Conservation (phyloP, 257 asterid genomes). For the Echites panduratus region DNA sequence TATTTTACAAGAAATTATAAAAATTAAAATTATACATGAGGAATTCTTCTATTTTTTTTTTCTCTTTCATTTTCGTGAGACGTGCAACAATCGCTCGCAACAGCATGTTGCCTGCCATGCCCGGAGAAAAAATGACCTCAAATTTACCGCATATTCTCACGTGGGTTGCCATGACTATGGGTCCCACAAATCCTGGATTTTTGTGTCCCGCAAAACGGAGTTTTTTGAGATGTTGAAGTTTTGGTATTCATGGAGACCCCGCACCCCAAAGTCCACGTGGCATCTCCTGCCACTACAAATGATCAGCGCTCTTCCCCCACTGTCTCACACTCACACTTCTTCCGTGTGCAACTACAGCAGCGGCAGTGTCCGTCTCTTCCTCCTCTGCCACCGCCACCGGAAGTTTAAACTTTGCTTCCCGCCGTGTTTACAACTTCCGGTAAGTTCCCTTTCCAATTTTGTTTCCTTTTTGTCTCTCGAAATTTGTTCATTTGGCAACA, state of each 20-base stretch:
- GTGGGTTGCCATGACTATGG: neutral
- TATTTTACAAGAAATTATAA: no score
- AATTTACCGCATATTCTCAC: neutral
- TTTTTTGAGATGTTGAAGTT: no score
- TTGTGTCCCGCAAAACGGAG: neutral
- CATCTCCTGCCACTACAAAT: neutral
- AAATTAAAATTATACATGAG: no score
- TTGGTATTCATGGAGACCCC: neutral
- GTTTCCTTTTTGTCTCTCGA: neutral
- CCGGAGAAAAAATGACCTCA: neutral
- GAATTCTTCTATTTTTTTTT: no score
- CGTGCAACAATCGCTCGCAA: no score
- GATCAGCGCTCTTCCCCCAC: neutral
- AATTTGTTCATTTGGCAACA: neutral
- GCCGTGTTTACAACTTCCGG: neutral
- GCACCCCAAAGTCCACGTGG: conserved; percentile 16
- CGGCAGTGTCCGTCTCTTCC: neutral
- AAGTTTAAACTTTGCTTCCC: neutral
- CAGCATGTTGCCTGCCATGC: no score
- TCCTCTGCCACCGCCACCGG: neutral
- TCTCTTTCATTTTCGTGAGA: no score
- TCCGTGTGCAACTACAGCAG: neutral
- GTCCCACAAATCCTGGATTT: neutral
- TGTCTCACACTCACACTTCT: neutral
- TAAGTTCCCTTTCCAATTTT: neutral